These are phyloP conservation scores for Termitomyces sp. DNA, from an alignment of 768 basidiomycete genomes.

Conservation along the genomic window DNA sequence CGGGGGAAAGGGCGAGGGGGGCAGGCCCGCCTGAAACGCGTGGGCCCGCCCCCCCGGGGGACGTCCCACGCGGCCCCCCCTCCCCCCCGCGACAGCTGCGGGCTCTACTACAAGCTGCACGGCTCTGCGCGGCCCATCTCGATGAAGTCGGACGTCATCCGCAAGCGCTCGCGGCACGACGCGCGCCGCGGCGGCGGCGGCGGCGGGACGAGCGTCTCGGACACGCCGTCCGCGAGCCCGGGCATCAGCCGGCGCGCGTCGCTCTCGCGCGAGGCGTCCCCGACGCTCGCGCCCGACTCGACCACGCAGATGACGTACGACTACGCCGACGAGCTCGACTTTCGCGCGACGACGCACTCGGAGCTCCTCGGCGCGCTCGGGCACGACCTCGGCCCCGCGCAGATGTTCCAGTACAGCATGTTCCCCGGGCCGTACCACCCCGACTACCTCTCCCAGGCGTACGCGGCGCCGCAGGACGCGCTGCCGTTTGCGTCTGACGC, in stretches of 20 bases:
- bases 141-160: slow-evolving; percentile 89
- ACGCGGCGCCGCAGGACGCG: slow-evolving; percentile 39
- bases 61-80: too few relatives aligned
- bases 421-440: slow-evolving; percentile 76
- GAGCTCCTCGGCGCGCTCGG: slow-evolving; percentile 47
- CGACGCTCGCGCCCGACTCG: slow-evolving; percentile 67
- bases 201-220: slow-evolving; percentile 49
- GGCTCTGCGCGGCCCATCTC: slow-evolving; percentile 83
- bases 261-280: slow-evolving; percentile 55
- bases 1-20: too few relatives aligned
- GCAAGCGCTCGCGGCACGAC: slow-evolving; percentile 81
- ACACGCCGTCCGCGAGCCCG: slow-evolving; percentile 73
- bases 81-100: too few relatives aligned
- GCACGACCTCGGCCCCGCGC: slow-evolving; percentile 17
- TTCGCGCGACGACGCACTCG: slow-evolving; percentile 41
- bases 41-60: too few relatives aligned
- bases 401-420: slow-evolving; percentile 29
- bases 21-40: too few relatives aligned
- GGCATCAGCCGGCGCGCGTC: slow-evolving; percentile 71
- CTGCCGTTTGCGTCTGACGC: slow-evolving; percentile 40
- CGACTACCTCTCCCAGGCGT: slow-evolving; percentile 58
- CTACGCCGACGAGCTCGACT: slow-evolving; percentile 38
- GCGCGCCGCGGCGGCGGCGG: slow-evolving; percentile 53
- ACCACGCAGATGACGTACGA: slow-evolving; percentile 55
- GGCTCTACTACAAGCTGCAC: slow-evolving; percentile 81